These are phyloP conservation scores for Xylaria sp. DNA, from an alignment of 2,329 filamentous ascomycete species.

Conservation along the genomic window DNA sequence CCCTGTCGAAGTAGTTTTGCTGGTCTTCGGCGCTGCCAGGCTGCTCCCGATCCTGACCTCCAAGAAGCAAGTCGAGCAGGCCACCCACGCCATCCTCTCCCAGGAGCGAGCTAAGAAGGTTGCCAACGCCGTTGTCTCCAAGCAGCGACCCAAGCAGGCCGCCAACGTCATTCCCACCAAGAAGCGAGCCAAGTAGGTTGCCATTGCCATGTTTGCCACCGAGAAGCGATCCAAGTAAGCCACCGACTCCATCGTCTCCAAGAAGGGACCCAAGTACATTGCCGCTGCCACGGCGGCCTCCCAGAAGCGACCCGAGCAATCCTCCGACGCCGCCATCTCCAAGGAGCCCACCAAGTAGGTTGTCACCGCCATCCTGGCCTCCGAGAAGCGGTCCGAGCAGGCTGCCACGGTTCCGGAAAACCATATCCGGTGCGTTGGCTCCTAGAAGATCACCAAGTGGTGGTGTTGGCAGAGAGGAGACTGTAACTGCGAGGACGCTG, in stretches of 20 bases:
- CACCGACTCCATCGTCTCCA: too few relatives aligned
- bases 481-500: slow-evolving; percentile 29
- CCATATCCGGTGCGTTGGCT: slow-evolving; percentile 23
- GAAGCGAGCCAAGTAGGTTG: too few relatives aligned
- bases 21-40: not conserved
- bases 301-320: not conserved
- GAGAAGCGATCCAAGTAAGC: too few relatives aligned
- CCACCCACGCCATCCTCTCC: too few relatives aligned
- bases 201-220: too few relatives aligned
- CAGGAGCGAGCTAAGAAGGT: too few relatives aligned
- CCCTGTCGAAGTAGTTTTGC: not conserved
- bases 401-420: slow-evolving; percentile 32
- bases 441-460: slow-evolving; percentile 26
- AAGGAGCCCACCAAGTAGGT: not conserved
- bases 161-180: too few relatives aligned
- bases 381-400: slow-evolving; percentile 26
- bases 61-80: not conserved
- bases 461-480: slow-evolving; percentile 36
- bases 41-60: not conserved
- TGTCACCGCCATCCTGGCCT: not conserved
- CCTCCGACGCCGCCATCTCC: not conserved
- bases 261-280: too few relatives aligned
- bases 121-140: too few relatives aligned
- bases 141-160: too few relatives aligned
- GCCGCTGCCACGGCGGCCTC: not conserved